Evolutionary conservation across 176 grass and related monocot species (phyloP).

Genomic region (Lolium rigidum): DNA sequence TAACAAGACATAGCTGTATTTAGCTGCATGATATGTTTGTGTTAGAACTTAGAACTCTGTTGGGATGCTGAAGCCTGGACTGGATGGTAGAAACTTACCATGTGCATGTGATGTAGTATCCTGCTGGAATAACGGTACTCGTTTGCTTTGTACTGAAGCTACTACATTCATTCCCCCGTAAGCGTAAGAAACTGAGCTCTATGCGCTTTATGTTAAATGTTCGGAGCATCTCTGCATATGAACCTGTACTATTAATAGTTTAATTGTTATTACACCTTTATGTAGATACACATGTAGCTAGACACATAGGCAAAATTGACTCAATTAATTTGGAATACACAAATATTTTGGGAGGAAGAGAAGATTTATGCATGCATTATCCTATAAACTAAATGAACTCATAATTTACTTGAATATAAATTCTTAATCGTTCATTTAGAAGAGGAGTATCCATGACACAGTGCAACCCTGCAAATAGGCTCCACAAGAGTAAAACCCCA

Average conservation of each 20-base stretch:
- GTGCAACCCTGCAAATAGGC: too few relatives aligned
- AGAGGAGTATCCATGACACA: too few relatives aligned
- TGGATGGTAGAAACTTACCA: not conserved
- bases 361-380: too few relatives aligned
- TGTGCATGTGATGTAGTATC: not conserved
- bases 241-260: not conserved
- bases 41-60: not conserved
- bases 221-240: not conserved
- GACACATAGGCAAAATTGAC: too few relatives aligned
- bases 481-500: too few relatives aligned
- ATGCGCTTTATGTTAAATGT: not conserved
- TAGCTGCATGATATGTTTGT: not conserved
- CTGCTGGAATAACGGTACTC: slow-evolving; percentile 1
- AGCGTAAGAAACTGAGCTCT: not conserved
- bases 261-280: not conserved
- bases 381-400: too few relatives aligned
- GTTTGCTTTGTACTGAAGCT: slow-evolving; percentile 32
- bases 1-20: slow-evolving; percentile 26
- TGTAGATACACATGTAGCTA: too few relatives aligned
- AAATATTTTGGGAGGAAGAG: too few relatives aligned
- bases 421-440: too few relatives aligned
- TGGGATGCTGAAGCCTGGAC: not conserved
- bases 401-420: too few relatives aligned
- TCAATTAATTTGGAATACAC: too few relatives aligned
- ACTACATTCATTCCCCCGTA: not conserved